Evolutionary conservation across 495 filamentous ascomycete genomes (phyloP).

Genomic region (Penicillium pulvis): DNA sequence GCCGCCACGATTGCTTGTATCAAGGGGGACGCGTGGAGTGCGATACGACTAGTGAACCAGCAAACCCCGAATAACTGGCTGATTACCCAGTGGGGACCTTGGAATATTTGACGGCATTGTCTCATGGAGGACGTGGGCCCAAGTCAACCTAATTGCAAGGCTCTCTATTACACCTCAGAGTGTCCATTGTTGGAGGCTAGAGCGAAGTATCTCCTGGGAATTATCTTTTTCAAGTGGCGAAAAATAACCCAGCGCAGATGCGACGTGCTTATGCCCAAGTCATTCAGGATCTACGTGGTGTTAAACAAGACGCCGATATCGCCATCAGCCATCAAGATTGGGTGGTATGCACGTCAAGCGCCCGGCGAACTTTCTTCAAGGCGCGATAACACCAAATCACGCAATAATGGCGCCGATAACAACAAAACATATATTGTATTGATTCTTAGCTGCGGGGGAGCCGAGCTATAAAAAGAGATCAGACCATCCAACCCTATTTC

Average conservation of each 20-base stretch:
- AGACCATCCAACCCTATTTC: not conserved
- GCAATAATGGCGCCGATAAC: constrained; percentile 11
- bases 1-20: not conserved
- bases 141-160: too few species aligned
- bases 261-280: not conserved
- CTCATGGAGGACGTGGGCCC: not conserved
- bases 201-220: too few species aligned
- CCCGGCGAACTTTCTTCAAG: not conserved
- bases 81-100: not conserved
- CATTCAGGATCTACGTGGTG: not conserved
- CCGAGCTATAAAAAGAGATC: not conserved
- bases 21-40: not conserved
- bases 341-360: not conserved
- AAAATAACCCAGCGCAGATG: too few species aligned
- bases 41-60: not conserved
- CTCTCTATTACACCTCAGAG: too few species aligned
- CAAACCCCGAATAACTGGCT: not conserved
- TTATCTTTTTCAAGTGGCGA: too few species aligned
- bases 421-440: not conserved
- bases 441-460: not conserved
- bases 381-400: not conserved
- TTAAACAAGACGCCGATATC: constrained; percentile 3
- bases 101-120: not conserved
- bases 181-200: too few species aligned
- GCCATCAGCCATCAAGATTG: constrained; percentile 7